Evolutionary conservation across 805 yeast species (phyloP).

Genomic region (Saturnispora besseyi): DNA sequence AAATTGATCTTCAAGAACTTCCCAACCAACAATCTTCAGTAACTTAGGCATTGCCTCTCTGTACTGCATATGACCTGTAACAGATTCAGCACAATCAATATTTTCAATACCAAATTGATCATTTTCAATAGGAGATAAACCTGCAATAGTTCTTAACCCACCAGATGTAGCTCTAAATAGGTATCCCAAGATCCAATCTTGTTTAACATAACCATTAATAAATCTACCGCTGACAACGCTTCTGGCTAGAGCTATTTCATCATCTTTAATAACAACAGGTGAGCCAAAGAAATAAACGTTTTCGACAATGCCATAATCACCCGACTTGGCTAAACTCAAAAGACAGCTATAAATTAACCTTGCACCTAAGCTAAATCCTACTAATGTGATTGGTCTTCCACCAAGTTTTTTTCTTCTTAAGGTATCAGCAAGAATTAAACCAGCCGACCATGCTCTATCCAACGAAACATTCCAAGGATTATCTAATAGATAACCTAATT

Average conservation of each 20-base stretch:
- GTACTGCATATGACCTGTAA: conserved; percentile 97
- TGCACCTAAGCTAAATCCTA: conserved; percentile 92
- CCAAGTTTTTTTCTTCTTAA: conserved; percentile 82
- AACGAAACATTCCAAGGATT: conserved; percentile 98
- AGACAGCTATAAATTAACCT: conserved; percentile 86
- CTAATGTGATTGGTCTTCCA: conserved; percentile 80
- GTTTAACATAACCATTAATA: conserved; percentile 82
- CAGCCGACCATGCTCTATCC: conserved; percentile 97
- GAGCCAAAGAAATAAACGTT: conserved; percentile 83
- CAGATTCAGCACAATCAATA: conserved; percentile 75
- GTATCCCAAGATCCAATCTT: conserved; percentile 95
- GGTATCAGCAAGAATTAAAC: conserved; percentile 84
- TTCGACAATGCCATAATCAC: conserved; percentile 82
- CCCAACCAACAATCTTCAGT: conserved; percentile 60
- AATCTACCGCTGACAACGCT: conserved; percentile 85
- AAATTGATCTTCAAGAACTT: conserved; percentile 81
- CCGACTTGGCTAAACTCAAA: conserved; percentile 72
- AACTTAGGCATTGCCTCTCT: conserved; percentile 87
- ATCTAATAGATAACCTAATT: conserved; percentile 79
- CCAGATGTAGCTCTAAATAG: conserved; percentile 93
- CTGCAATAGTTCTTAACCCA: conserved; percentile 86
- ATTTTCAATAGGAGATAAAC: conserved; percentile 68
- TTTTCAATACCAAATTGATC: conserved; percentile 48
- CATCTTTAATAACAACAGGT: conserved; percentile 72
- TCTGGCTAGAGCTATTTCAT: conserved; percentile 68